Percentiles rank a stretch among this genome's conserved stretches.
Conservation (phyloP, 2,329 filamentous ascomycete species). For the Botryotinia calthae region DNA sequence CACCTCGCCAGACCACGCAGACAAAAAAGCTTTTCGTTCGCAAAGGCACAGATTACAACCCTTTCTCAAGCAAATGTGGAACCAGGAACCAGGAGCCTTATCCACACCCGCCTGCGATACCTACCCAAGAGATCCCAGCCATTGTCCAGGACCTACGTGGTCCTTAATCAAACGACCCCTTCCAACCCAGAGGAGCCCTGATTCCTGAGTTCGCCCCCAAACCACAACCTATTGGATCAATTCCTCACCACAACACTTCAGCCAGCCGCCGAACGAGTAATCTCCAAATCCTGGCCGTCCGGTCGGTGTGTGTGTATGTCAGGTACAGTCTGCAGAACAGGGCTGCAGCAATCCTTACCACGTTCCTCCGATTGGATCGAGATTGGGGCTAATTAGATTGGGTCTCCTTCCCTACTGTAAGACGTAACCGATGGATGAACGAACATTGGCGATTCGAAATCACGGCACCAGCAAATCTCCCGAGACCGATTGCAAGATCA, state of each 20-base stretch:
- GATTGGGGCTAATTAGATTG: background rate
- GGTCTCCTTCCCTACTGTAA: background rate
- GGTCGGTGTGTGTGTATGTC: background rate
- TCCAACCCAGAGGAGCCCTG: background rate
- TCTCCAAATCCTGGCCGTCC: background rate
- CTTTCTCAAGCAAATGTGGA: background rate
- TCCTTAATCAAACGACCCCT: background rate
- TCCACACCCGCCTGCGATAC: background rate
- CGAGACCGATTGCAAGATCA: background rate
- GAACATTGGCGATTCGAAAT: background rate
- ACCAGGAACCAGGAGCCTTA: background rate
- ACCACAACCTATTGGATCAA: background rate
- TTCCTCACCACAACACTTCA: background rate
- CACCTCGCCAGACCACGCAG: background rate
- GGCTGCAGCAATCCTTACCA: constrained; percentile 7
- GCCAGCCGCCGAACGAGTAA: background rate
- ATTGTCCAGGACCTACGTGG: constrained; percentile 4
- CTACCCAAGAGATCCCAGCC: background rate
- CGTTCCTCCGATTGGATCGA: background rate
- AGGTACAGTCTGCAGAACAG: background rate
- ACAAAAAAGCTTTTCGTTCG: background rate
- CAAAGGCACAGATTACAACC: background rate
- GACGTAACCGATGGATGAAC: background rate
- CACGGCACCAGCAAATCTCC: background rate
- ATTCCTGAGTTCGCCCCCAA: background rate